Base-by-base conservation (phyloP, 148 eudicot species). In the Diospyros kaki region DNA sequence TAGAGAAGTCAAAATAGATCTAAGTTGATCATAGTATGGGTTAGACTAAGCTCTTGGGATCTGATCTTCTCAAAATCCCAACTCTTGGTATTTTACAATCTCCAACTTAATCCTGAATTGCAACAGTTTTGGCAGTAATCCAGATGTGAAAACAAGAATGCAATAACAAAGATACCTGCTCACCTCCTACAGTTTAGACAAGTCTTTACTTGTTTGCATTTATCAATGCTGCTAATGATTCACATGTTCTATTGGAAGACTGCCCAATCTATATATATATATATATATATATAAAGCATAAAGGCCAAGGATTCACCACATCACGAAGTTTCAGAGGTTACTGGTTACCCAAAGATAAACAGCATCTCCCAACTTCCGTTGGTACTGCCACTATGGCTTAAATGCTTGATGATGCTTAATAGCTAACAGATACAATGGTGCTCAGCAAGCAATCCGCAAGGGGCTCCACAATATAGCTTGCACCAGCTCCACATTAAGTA, bases 401-500 rank as follows among this genome's bases (percentile, higher is more conserved):
- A n/a, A n/a, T 61, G 66, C 76, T 40, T 4, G 54, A 73, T 50
- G 58, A 63, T 73, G 58, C 76, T 64, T 51, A 1, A 50, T 50
- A 45, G 69, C 44, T 46, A 56, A 13, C 45, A 60, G 40, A 51
- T 63, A 73, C 11, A n/a, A n/a, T 5, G 44, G 14, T 51, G 54
- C 60, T 48, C 6, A 7, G 60, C 41, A 1, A 41, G 48, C 15
- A 50, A 62, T 39, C 15, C 2, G n/a, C 69, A 52, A 4, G 39
- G 3, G 44, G 44, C 15, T 6, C 15, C 6, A 73, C 50, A 63
- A 41, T 50, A 44, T 59, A 18, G 58, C 44, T 50, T 61, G n/a
- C 66, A 52, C 58, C 38, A 10, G 68, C 58, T 73, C 54, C 11
- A 52, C 39, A 43, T 10, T 28, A 40, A 48, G 68, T 43, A 63